These are phyloP conservation scores for Aspergillus ibericus DNA, from an alignment of 2,329 filamentous ascomycete genomes.

Conservation along the genomic window DNA sequence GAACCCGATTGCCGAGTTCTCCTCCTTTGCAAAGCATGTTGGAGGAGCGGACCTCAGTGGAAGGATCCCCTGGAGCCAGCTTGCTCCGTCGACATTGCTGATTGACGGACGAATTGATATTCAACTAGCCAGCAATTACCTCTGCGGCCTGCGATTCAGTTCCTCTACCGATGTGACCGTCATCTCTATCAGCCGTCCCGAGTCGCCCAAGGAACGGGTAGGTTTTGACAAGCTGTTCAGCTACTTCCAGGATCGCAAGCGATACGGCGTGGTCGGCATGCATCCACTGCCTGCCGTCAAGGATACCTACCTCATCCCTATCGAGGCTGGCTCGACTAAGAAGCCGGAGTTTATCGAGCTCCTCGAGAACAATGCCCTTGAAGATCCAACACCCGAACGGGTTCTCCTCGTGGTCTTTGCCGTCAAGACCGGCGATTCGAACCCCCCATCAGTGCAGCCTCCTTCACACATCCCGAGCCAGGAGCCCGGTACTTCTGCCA, in stretches of 20 bases:
- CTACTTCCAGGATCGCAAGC: slow-evolving; percentile 78
- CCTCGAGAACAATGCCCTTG: slow-evolving; percentile 79
- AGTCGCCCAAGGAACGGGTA: slow-evolving; percentile 56
- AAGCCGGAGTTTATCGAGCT: slow-evolving; percentile 86
- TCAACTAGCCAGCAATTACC: slow-evolving; percentile 82
- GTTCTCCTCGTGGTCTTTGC: slow-evolving; percentile 84
- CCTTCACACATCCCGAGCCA: slow-evolving; percentile 40
- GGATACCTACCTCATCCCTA: slow-evolving; percentile 87
- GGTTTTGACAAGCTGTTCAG: slow-evolving; percentile 77
- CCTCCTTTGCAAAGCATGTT: slow-evolving; percentile 75
- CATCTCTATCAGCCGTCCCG: slow-evolving; percentile 66
- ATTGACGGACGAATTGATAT: slow-evolving; percentile 73
- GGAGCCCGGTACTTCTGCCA: slow-evolving; percentile 35
- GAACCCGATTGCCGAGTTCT: slow-evolving; percentile 73
- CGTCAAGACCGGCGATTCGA: slow-evolving; percentile 62
- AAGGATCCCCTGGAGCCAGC: slow-evolving; percentile 68
- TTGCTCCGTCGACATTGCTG: slow-evolving; percentile 67
- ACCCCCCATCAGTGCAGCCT: slow-evolving; percentile 41
- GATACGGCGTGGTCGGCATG: slow-evolving; percentile 85
- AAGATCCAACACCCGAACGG: slow-evolving; percentile 68
- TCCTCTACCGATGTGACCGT: slow-evolving; percentile 81
- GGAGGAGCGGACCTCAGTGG: slow-evolving; percentile 76
- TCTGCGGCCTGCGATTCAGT: slow-evolving; percentile 82
- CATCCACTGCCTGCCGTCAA: slow-evolving; percentile 73
- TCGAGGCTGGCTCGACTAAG: slow-evolving; percentile 66